These are phyloP conservation scores for Lasiodiplodia sp. DNA, from an alignment of 2,329 filamentous ascomycete species.

Conservation along the genomic window DNA sequence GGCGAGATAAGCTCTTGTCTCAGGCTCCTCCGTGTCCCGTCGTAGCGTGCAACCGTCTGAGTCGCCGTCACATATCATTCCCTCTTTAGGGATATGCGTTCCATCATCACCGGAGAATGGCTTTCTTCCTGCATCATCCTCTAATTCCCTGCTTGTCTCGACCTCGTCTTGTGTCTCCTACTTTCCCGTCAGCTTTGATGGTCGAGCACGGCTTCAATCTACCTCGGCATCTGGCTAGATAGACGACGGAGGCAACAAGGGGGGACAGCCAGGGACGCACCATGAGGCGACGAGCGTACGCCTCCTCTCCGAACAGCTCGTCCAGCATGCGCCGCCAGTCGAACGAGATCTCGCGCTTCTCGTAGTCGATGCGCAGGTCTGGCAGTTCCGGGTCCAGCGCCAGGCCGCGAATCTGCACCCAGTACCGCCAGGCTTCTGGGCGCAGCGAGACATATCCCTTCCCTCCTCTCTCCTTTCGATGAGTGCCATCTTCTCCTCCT, in stretches of 20 bases:
- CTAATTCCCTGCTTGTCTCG: neutral
- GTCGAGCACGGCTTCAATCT: neutral
- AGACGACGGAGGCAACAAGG: neutral
- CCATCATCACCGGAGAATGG: neutral
- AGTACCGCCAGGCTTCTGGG: constrained; percentile 1
- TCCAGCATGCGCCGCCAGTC: constrained; percentile 41
- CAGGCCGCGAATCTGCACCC: constrained; percentile 11
- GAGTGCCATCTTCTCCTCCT: neutral
- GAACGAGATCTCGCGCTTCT: constrained; percentile 37
- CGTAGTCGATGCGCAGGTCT: constrained; percentile 35
- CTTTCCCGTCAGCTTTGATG: neutral
- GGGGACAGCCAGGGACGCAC: neutral
- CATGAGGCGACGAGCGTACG: neutral
- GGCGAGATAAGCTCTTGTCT: neutral
- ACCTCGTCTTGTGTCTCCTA: neutral
- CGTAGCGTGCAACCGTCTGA: neutral
- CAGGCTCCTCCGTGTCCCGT: constrained; percentile 2
- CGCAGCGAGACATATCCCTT: neutral
- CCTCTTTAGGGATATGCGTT: neutral
- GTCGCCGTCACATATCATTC: neutral
- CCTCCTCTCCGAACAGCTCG: constrained; percentile 43
- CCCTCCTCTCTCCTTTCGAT: too few relatives aligned
- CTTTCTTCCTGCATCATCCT: neutral
- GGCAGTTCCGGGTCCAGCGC: constrained; percentile 40
- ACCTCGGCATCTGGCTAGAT: neutral